Percentiles rank a stretch among this genome's conserved stretches.
Evolutionary conservation across 768 basidiomycete genomes (phyloP).

Genomic region (Lepiota subincarnata): DNA sequence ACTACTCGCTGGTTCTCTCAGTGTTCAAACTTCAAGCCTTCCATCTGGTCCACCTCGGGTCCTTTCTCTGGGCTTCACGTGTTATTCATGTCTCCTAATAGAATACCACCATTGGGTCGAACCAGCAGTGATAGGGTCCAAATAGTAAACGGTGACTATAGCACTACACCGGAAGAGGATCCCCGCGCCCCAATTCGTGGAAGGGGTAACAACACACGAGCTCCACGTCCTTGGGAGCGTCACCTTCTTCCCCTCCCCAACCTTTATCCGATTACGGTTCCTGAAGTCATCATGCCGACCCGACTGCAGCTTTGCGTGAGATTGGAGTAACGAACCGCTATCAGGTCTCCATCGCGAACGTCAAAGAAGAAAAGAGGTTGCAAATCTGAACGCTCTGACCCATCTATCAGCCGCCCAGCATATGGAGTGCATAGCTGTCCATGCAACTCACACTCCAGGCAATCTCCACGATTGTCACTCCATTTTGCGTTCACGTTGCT

Average conservation of each 20-base stretch:
- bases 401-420: not conserved
- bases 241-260: not conserved
- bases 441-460: not conserved
- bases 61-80: not conserved
- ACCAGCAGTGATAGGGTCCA: no score
- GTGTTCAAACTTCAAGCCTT: not conserved
- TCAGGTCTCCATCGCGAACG: not conserved
- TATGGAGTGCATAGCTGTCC: constrained; percentile 2
- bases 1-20: not conserved
- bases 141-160: no score
- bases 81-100: not conserved
- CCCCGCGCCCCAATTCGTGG: not conserved
- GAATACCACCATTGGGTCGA: not conserved
- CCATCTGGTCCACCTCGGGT: not conserved
- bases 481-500: not conserved
- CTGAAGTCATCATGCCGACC: not conserved
- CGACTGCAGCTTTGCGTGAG: not conserved
- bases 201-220: not conserved
- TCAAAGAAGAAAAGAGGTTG: not conserved
- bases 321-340: not conserved
- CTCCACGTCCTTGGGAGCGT: not conserved
- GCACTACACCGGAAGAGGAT: not conserved
- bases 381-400: not conserved
- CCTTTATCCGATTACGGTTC: not conserved
- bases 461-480: not conserved